These are phyloP conservation scores for Psilocybe tampanensis DNA, from an alignment of 768 basidiomycete genomes.

Conservation along the genomic window DNA sequence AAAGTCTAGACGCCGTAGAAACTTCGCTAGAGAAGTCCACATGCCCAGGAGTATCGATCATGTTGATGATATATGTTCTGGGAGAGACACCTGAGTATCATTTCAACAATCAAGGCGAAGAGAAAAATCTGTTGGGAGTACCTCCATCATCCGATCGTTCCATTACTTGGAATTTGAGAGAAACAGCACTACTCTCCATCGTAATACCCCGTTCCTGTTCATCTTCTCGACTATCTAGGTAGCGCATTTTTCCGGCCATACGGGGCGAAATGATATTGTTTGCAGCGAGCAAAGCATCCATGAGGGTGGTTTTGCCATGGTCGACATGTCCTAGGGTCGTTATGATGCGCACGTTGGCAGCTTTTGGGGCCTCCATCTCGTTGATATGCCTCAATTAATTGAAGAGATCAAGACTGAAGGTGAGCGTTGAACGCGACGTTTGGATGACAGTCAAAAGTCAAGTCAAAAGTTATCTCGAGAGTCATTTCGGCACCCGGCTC, in stretches of 20 bases:
- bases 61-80: constrained; percentile 84
- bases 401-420: constrained; percentile 8
- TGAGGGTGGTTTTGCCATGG: constrained; percentile 95
- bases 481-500: too few species aligned
- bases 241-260: constrained; percentile 96
- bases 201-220: constrained; percentile 98
- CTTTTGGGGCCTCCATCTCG: constrained; percentile 38
- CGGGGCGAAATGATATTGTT: constrained; percentile 96
- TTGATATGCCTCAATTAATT: not conserved
- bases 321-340: constrained; percentile 91
- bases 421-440: too few species aligned
- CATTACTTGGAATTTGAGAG: constrained; percentile 83
- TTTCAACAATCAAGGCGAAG: not conserved
- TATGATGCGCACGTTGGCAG: constrained; percentile 67
- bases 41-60: constrained; percentile 99
- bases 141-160: constrained; percentile 57
- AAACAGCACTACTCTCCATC: constrained; percentile 97
- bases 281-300: constrained; percentile 93
- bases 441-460: too few species aligned
- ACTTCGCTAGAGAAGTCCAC: constrained; percentile 99
- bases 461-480: too few species aligned
- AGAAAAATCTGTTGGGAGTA: constrained; percentile 33
- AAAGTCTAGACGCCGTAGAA: constrained; percentile 89
- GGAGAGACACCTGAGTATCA: constrained; percentile 47
- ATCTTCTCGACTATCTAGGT: constrained; percentile 93